Percentiles rank a stretch among this genome's conserved stretches.
Evolutionary conservation across 2,329 filamentous ascomycete genomes (phyloP).

Genomic region (Raffaelea deltoideospora): DNA sequence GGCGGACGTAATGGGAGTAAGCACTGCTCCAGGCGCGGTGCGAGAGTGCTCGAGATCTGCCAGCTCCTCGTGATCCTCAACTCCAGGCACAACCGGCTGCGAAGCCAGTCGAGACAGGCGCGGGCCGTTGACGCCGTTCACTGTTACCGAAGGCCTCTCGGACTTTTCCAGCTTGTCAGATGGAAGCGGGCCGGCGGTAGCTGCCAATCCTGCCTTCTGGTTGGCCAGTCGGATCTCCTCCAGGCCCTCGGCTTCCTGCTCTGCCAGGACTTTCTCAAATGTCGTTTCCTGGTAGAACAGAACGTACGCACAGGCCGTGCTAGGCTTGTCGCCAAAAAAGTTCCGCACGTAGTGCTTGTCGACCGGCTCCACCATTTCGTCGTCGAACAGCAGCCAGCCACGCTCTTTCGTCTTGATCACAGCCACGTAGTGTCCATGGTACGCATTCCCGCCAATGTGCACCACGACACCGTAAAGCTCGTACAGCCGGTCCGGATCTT

Average conservation of each 20-base stretch:
- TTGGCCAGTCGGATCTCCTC: constrained; percentile 44
- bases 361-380: constrained; percentile 96
- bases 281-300: constrained; percentile 93
- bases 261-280: constrained; percentile 50
- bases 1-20: constrained; percentile 10
- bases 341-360: constrained; percentile 93
- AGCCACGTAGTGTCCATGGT: constrained; percentile 94
- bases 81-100: constrained; percentile 23
- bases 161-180: too few relatives aligned
- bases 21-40: constrained; percentile 38
- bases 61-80: constrained; percentile 35
- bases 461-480: constrained; percentile 96
- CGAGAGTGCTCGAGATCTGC: constrained; percentile 48
- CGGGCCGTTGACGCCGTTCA: constrained; percentile 16
- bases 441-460: constrained; percentile 91
- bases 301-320: constrained; percentile 88
- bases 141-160: too few relatives aligned
- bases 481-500: constrained; percentile 85
- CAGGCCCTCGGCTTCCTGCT: constrained; percentile 68
- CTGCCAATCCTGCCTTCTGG: constrained; percentile 39
- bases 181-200: constrained; percentile 17
- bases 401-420: constrained; percentile 95
- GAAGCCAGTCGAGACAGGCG: constrained; percentile 35
- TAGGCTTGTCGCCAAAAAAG: constrained; percentile 89
- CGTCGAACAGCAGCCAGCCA: constrained; percentile 92